A percentile compares a stretch with the other conserved stretches of the same genome.
Evolutionary conservation across 257 asterid species (phyloP).

Genomic region (Eustoma russellianum): DNA sequence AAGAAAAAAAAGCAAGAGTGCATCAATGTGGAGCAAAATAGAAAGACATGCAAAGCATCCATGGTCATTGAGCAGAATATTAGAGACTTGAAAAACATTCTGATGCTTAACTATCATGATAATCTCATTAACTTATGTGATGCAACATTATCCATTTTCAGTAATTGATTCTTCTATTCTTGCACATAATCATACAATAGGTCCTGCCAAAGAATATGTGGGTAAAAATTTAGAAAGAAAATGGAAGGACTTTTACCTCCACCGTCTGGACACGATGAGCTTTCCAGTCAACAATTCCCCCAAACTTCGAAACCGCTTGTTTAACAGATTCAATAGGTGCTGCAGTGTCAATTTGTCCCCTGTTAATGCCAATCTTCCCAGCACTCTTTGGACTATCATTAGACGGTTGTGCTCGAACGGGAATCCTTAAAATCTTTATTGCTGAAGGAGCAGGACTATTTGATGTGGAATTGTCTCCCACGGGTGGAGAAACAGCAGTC

Average conservation of each 20-base stretch:
- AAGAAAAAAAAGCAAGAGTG: too few species aligned
- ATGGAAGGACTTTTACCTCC: slow-evolving; percentile 48
- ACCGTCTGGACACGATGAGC: slow-evolving; percentile 84
- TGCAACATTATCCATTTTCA: too few species aligned
- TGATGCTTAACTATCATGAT: too few species aligned
- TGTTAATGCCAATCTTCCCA: slow-evolving; percentile 5
- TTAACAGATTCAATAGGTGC: slow-evolving; percentile 93
- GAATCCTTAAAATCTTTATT: slow-evolving; percentile 19
- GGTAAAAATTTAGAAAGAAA: neutral
- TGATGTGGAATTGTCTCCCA: slow-evolving; percentile 20
- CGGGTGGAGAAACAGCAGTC: slow-evolving; percentile 26
- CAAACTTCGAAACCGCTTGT: slow-evolving; percentile 95
- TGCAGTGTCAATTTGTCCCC: slow-evolving; percentile 66
- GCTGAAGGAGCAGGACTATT: slow-evolving; percentile 2
- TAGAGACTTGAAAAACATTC: too few species aligned
- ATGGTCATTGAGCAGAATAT: too few species aligned
- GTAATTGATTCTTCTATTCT: too few species aligned
- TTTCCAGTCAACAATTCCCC: slow-evolving; percentile 99
- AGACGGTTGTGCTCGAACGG: slow-evolving; percentile 12
- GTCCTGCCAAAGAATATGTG: too few species aligned
- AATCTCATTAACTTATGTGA: too few species aligned
- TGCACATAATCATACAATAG: too few species aligned
- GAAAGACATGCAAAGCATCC: too few species aligned
- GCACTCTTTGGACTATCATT: slow-evolving; percentile 18
- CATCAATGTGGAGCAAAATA: too few species aligned